Conservation (phyloP, 164 flowering plant species). For the Stephania cephalantha region DNA sequence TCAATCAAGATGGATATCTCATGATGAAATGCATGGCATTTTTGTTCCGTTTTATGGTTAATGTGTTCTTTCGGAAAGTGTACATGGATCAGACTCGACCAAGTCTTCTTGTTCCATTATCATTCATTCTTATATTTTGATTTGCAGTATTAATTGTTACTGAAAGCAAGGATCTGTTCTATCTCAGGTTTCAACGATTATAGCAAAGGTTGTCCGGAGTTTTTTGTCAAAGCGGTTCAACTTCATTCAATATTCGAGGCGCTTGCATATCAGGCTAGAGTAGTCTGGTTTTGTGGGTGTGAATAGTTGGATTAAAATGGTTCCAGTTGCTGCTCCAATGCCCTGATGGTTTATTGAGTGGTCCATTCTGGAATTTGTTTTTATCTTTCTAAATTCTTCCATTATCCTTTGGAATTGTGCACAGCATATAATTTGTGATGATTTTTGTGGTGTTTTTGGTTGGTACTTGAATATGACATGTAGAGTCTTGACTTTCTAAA, state of each 20-base stretch:
- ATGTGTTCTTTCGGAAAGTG: not conserved
- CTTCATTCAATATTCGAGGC: not conserved
- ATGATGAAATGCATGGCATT: no score
- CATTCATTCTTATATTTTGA: not conserved
- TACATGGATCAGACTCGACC: not conserved
- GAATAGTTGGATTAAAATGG: not conserved
- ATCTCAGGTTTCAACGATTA: constrained; percentile 8
- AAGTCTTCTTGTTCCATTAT: not conserved
- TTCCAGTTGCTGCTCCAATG: not conserved
- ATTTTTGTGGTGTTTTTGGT: not conserved
- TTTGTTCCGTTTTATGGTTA: not conserved
- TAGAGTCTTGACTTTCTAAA: not conserved
- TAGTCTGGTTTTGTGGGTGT: constrained; percentile 5
- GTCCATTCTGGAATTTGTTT: not conserved
- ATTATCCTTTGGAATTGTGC: constrained; percentile 2
- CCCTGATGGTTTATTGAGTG: not conserved
- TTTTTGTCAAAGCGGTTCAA: constrained; percentile 15
- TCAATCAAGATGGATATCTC: not conserved
- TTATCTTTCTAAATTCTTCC: not conserved
- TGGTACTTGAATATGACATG: not conserved
- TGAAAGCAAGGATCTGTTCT: not conserved
- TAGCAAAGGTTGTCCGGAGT: constrained; percentile 9
- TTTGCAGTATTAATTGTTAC: not conserved
- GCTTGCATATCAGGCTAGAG: not conserved
- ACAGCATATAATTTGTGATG: constrained; percentile 8